Conservation (phyloP, 495 filamentous ascomycete genomes). For the Pyronema omphalodes region DNA sequence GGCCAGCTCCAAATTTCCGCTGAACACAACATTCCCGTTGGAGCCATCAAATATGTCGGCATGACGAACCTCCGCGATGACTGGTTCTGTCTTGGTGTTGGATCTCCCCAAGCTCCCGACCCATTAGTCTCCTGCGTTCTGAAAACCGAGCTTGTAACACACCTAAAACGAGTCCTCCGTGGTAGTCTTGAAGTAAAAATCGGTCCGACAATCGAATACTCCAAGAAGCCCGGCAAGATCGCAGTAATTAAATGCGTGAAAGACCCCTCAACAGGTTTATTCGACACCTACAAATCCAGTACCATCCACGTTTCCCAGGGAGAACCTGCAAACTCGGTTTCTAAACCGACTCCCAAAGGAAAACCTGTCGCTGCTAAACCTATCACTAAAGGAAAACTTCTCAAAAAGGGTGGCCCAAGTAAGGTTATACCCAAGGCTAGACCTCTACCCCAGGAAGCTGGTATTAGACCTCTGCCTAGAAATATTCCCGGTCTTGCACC, state of each 20-base stretch:
- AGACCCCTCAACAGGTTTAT: slow-evolving; percentile 49
- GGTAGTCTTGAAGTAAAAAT: slow-evolving; percentile 71
- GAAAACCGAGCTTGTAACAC: slow-evolving; percentile 95
- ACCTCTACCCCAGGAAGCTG: slow-evolving; percentile 24
- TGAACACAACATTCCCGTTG: slow-evolving; percentile 64
- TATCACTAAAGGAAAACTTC: slow-evolving; percentile 75
- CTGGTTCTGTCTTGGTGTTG: slow-evolving; percentile 86
- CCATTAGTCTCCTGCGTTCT: slow-evolving; percentile 80
- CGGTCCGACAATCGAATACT: slow-evolving; percentile 70
- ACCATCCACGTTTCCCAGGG: slow-evolving; percentile 73
- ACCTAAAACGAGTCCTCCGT: slow-evolving; percentile 55
- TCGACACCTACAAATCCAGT: slow-evolving; percentile 85
- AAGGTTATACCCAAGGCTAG: slow-evolving; percentile 55
- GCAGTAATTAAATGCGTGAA: slow-evolving; percentile 73
- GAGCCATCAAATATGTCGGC: slow-evolving; percentile 70
- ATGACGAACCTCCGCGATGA: slow-evolving; percentile 70
- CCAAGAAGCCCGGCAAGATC: slow-evolving; percentile 94
- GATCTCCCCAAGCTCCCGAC: slow-evolving; percentile 76
- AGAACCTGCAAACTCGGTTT: slow-evolving; percentile 66
- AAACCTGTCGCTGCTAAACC: slow-evolving; percentile 72
- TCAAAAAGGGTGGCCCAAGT: slow-evolving; percentile 73
- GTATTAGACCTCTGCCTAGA: slow-evolving; percentile 27
- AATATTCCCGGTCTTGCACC: slow-evolving; percentile 25
- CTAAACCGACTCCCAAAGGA: slow-evolving; percentile 64
- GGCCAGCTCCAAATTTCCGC: slow-evolving; percentile 60